A percentile compares a stretch with the other conserved stretches of the same genome.
Conservation (phyloP, 345 rosid genomes). For the Corymbia maculata region DNA sequence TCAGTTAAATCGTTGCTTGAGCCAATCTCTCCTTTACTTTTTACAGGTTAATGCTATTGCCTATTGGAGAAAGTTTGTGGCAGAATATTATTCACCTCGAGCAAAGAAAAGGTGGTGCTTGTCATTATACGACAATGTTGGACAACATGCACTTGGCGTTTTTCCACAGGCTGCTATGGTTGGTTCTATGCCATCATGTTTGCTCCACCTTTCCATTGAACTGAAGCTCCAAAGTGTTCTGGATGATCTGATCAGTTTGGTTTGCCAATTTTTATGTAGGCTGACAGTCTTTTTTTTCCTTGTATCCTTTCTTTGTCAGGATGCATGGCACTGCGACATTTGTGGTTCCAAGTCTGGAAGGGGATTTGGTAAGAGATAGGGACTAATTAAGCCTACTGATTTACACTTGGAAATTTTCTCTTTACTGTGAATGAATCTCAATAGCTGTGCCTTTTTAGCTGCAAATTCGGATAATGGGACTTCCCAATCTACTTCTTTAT, state of each 20-base stretch:
- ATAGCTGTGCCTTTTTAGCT: background rate
- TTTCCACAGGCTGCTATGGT: slow-evolving; percentile 98
- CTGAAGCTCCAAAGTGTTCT: background rate
- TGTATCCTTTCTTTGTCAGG: slow-evolving; percentile 35
- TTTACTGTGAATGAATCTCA: background rate
- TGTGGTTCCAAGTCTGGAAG: slow-evolving; percentile 90
- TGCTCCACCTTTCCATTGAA: background rate
- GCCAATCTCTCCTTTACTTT: background rate
- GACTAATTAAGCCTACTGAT: background rate
- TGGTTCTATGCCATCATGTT: slow-evolving; percentile 3
- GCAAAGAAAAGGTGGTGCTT: slow-evolving; percentile 99
- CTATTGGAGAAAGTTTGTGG: slow-evolving; percentile 92
- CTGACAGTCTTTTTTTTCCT: background rate
- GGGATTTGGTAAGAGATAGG: slow-evolving; percentile 81
- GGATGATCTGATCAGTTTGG: background rate
- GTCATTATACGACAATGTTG: slow-evolving; percentile 80
- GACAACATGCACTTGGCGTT: slow-evolving; percentile 89
- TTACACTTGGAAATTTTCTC: background rate
- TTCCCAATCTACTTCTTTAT: background rate
- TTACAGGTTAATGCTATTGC: slow-evolving; percentile 76
- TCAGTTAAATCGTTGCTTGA: background rate
- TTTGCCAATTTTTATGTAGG: background rate
- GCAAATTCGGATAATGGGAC: background rate
- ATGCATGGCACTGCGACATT: slow-evolving; percentile 95
- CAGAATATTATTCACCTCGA: slow-evolving; percentile 90